Evolutionary conservation across 2,329 filamentous ascomycete genomes (phyloP).

Genomic region (Pseudocercospora musae): DNA sequence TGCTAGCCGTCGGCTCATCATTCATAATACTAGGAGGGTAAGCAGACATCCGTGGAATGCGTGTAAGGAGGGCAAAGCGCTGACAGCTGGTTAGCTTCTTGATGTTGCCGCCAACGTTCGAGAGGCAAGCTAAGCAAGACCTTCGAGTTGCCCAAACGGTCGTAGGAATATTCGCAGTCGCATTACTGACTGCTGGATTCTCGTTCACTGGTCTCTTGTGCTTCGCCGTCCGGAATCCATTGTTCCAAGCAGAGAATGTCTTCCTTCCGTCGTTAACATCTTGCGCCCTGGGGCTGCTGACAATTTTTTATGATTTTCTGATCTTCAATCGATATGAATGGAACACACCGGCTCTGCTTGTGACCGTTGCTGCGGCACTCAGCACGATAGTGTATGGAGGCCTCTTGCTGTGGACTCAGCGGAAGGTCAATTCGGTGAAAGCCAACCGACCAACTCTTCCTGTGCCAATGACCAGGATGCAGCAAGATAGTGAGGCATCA

Average conservation of each 20-base stretch:
- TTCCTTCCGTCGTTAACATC: constrained; percentile 46
- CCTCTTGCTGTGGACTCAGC: constrained; percentile 44
- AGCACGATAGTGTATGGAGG: constrained; percentile 42
- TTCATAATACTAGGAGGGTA: constrained; percentile 51
- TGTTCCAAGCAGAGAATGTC: constrained; percentile 49
- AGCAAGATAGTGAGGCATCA: constrained; percentile 16
- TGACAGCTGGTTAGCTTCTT: constrained; percentile 42
- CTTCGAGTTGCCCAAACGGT: constrained; percentile 41
- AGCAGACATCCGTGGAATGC: constrained; percentile 23
- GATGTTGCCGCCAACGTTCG: constrained; percentile 48
- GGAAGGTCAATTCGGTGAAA: constrained; percentile 37
- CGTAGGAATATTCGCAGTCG: constrained; percentile 46
- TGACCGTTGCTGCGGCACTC: constrained; percentile 39
- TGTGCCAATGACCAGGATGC: constrained; percentile 12
- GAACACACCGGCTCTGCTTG: constrained; percentile 44
- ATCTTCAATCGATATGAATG: constrained; percentile 42
- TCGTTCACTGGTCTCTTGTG: constrained; percentile 48
- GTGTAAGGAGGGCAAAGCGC: background rate
- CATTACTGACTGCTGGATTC: constrained; percentile 48
- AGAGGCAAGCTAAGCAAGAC: constrained; percentile 32
- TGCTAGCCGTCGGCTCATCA: constrained; percentile 42
- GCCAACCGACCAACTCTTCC: constrained; percentile 8
- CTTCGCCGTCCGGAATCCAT: constrained; percentile 45
- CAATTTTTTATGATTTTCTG: constrained; percentile 48
- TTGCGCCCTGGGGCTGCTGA: constrained; percentile 47